Evolutionary conservation across 2,329 filamentous ascomycete genomes (phyloP), one percentile per base, ranked within the genome.

Genomic region (Herpotrichia juniperi): DNA sequence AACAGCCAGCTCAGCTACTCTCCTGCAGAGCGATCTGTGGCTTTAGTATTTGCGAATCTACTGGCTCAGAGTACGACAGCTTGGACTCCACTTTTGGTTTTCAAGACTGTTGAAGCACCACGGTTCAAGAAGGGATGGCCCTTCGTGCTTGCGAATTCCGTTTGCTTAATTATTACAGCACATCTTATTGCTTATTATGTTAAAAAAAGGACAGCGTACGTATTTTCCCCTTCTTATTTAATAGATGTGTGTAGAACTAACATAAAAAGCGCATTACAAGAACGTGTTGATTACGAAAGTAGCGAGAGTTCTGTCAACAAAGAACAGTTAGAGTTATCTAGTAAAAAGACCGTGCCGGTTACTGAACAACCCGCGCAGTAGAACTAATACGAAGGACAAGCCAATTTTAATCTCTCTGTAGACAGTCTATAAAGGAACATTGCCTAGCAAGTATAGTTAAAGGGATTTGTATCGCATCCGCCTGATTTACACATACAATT

Each of bases 61-160:
- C 68, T 85, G n/a, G 74, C 81, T 0, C 81, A 83, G 61, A 83
- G 78, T 0, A 81, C 80, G 0, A 84, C 80, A 0, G 81, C 79
- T 0, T 86, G 82, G 82, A 84, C 80, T 2, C 79, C 78, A 3
- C 58, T 85, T 2, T 61, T 85, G 11, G 76, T 79, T 0, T 86
- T 83, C 56, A 75, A 74, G 54, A 79, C 78, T 0, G 69, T 75
- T 2, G 77, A 79, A 56, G 76, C 66, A 1, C 76, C 77, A 1
- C 60, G 74, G 0, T 79, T 77, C 53, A 63, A 60, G 1, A 78
- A 78, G 48, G 77, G 77, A 0, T 78, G 76, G 60, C 61, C 76
- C 0, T 79, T 78, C 51, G 69, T 73, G 4, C 62, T 76, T 22
- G 75, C 59, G 0, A 75, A 72, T 53, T 67, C 74, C 6, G 59